Evolutionary conservation across 2,329 filamentous ascomycete genomes (phyloP).

Genomic region (Pseudonectria foliicola): DNA sequence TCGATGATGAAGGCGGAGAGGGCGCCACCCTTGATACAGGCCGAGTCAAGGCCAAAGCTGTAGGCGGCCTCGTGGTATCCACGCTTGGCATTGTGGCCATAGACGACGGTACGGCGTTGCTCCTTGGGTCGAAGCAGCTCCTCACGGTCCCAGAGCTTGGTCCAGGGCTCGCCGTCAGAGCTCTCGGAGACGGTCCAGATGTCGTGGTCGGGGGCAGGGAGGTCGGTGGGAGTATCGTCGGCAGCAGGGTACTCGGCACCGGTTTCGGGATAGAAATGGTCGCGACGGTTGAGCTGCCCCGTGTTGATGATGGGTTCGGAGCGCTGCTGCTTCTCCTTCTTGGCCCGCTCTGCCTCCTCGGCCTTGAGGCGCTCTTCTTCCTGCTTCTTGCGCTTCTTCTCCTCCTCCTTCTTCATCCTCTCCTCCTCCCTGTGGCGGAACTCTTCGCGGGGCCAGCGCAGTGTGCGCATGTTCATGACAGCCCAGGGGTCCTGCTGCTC

Average conservation of each 20-base stretch:
- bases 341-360: slow-evolving; percentile 11
- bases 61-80: slow-evolving; percentile 58
- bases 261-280: neutral
- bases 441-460: slow-evolving; percentile 47
- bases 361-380: slow-evolving; percentile 10
- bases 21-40: slow-evolving; percentile 67
- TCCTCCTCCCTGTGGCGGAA: slow-evolving; percentile 29
- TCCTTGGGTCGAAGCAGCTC: slow-evolving; percentile 30
- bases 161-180: slow-evolving; percentile 57
- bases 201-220: slow-evolving; percentile 21
- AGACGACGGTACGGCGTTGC: slow-evolving; percentile 62
- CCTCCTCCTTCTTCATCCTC: slow-evolving; percentile 6
- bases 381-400: slow-evolving; percentile 18
- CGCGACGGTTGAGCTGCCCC: neutral
- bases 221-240: slow-evolving; percentile 4
- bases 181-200: slow-evolving; percentile 33
- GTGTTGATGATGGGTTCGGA: neutral
- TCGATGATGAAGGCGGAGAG: slow-evolving; percentile 74
- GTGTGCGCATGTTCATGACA: slow-evolving; percentile 87
- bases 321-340: slow-evolving; percentile 4
- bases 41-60: slow-evolving; percentile 79
- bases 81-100: slow-evolving; percentile 75
- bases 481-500: slow-evolving; percentile 67
- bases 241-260: neutral
- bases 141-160: slow-evolving; percentile 51